Percentiles rank a stretch among this genome's conserved stretches.
Conservation (phyloP, 2,329 filamentous ascomycete species). For the Penicillium palitans region DNA sequence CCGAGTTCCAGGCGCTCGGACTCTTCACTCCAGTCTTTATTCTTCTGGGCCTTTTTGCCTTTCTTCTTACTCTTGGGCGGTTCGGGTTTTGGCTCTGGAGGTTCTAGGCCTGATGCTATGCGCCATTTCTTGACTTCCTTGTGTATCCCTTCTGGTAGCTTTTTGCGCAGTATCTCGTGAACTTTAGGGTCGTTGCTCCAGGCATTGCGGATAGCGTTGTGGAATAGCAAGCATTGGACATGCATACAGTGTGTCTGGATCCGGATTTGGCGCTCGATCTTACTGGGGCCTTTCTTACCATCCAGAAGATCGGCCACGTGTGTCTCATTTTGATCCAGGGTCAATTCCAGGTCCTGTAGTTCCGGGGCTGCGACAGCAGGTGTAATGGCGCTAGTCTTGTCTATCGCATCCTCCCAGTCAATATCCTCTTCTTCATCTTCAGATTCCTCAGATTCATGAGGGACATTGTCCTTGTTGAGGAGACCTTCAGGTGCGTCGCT, state of each 20-base stretch:
- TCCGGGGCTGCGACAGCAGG: constrained; percentile 49
- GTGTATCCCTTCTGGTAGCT: constrained; percentile 66
- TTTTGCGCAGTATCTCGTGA: constrained; percentile 73
- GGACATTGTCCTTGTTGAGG: neutral
- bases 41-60: constrained; percentile 43
- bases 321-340: constrained; percentile 56
- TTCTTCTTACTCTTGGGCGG: constrained; percentile 45
- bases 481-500: constrained; percentile 37
- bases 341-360: constrained; percentile 72
- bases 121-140: constrained; percentile 74
- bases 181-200: constrained; percentile 79
- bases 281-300: constrained; percentile 79
- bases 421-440: constrained; percentile 58
- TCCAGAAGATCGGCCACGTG: constrained; percentile 62
- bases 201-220: constrained; percentile 80
- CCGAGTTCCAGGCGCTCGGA: constrained; percentile 70
- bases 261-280: constrained; percentile 77
- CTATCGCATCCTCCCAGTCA: constrained; percentile 60
- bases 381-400: constrained; percentile 35
- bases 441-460: constrained; percentile 2
- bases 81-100: constrained; percentile 43
- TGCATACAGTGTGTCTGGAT: constrained; percentile 83
- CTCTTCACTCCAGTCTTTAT: constrained; percentile 69
- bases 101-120: constrained; percentile 63
- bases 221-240: constrained; percentile 82